phyloP scores from a whole-genome alignment of 75 land plant species.

The Isoetes taiwanensis region DNA sequence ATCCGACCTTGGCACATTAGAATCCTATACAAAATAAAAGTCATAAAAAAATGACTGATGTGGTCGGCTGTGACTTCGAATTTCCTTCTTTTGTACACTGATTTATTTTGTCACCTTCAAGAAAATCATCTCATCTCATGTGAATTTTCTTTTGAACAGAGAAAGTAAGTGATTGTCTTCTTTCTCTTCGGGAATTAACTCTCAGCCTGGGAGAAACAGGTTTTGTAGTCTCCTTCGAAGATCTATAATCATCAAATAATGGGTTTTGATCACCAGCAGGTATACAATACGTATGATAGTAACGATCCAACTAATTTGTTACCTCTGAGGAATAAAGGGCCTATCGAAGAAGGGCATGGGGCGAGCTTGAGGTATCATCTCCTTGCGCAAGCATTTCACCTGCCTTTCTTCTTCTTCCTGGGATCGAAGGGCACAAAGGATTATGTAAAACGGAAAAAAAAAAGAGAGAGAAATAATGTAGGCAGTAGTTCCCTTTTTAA shows the following conservation, averaged over 20 bases:
- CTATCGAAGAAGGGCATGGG: slow-evolving; percentile 64
- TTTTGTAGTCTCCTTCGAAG: slow-evolving; percentile 47
- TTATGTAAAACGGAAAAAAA: not conserved
- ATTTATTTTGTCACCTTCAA: slow-evolving; percentile 1
- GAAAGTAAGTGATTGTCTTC: not conserved
- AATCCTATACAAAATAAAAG: too few relatives aligned
- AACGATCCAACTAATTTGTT: too few relatives aligned
- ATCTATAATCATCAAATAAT: slow-evolving; percentile 27
- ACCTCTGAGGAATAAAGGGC: slow-evolving; percentile 81
- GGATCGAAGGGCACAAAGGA: not conserved
- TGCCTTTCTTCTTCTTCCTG: slow-evolving; percentile 82
- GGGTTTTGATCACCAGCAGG: not conserved
- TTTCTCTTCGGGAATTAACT: slow-evolving; percentile 11
- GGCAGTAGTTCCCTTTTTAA: not conserved
- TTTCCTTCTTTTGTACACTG: too few relatives aligned
- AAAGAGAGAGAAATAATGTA: not conserved
- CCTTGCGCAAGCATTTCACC: slow-evolving; percentile 59
- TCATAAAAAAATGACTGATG: too few relatives aligned
- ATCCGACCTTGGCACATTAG: too few relatives aligned
- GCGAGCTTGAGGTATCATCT: slow-evolving; percentile 80
- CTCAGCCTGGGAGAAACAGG: slow-evolving; percentile 59
- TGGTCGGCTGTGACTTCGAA: too few relatives aligned
- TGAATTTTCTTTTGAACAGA: slow-evolving; percentile 7
- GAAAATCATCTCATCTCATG: slow-evolving; percentile 5
- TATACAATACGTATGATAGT: slow-evolving; percentile 6